Conservation (phyloP, 1,139 yeast species). For the Yamadazyma triangularis region DNA sequence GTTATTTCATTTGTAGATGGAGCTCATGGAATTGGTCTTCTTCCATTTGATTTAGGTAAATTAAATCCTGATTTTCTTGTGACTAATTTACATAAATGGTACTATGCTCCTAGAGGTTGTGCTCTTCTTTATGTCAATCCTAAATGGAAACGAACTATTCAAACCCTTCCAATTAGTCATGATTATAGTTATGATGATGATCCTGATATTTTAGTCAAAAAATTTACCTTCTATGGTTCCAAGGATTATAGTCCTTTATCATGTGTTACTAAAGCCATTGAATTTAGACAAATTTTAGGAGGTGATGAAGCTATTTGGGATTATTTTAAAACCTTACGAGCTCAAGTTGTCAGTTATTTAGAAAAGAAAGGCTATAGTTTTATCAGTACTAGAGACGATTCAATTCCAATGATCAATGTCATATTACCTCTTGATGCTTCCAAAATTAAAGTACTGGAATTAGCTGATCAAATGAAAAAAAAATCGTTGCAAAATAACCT, state of each 20-base stretch:
- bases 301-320: conserved; percentile 52
- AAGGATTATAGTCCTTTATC: conserved; percentile 23
- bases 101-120: conserved; percentile 52
- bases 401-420: conserved; percentile 18
- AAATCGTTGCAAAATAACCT: conserved; percentile 2
- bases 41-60: conserved; percentile 36
- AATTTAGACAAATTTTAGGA: conserved; percentile 48
- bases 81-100: conserved; percentile 71
- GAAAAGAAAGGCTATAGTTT: conserved; percentile 34
- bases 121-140: conserved; percentile 58
- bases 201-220: conserved; percentile 29
- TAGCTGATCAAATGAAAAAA: conserved; percentile 8
- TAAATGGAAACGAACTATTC: conserved; percentile 46
- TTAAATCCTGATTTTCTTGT: conserved; percentile 59
- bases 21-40: conserved; percentile 64
- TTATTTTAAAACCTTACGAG: conserved; percentile 39
- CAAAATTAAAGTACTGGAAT: conserved; percentile 10
- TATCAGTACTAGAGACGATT: conserved; percentile 25
- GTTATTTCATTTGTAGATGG: conserved; percentile 64
- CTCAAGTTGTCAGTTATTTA: conserved; percentile 31
- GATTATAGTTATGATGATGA: conserved; percentile 24
- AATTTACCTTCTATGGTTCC: conserved; percentile 38
- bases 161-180: conserved; percentile 55
- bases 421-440: conserved; percentile 49
- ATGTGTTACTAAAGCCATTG: conserved; percentile 35